Percentiles rank a stretch among this genome's conserved stretches.
phyloP scores from a whole-genome alignment of 306 rosid species.

The Lotus japonicus region DNA sequence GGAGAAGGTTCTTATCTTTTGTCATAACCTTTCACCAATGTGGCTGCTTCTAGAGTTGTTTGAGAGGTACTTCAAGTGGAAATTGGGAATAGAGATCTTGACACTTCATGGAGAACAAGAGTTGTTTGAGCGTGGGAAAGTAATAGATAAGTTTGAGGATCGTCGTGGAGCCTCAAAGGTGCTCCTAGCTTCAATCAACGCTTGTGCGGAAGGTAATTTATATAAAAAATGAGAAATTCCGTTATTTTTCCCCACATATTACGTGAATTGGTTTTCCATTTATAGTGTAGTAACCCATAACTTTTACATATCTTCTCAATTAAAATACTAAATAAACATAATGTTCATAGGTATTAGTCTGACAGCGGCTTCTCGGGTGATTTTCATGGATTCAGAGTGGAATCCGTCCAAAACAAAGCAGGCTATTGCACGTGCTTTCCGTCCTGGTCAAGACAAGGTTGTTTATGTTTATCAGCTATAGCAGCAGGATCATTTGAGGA shows the following conservation, averaged over 20 bases:
- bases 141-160: conserved; percentile 81
- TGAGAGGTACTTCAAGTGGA: conserved; percentile 66
- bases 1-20: conserved; percentile 74
- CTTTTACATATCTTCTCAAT: no score
- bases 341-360: conserved; percentile 37
- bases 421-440: conserved; percentile 88
- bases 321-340: no score
- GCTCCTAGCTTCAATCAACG: conserved; percentile 85
- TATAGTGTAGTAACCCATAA: no score
- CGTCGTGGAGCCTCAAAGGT: conserved; percentile 55
- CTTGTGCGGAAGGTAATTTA: conserved; percentile 89
- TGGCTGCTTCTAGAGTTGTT: conserved; percentile 57
- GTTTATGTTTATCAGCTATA: conserved; percentile 83
- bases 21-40: conserved; percentile 89
- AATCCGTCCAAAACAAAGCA: conserved; percentile 95
- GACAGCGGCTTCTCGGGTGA: conserved; percentile 91
- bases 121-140: conserved; percentile 76
- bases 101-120: conserved; percentile 76
- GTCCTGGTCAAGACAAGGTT: conserved; percentile 82
- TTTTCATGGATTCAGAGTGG: conserved; percentile 88
- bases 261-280: no score
- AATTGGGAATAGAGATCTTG: conserved; percentile 58
- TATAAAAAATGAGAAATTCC: no score
- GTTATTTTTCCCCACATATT: no score
- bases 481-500: conserved; percentile 76